Evolutionary conservation across 1,139 yeast genomes (phyloP), one percentile per base, ranked within the genome.

Genomic region (Trichomonascaceae sp.): DNA sequence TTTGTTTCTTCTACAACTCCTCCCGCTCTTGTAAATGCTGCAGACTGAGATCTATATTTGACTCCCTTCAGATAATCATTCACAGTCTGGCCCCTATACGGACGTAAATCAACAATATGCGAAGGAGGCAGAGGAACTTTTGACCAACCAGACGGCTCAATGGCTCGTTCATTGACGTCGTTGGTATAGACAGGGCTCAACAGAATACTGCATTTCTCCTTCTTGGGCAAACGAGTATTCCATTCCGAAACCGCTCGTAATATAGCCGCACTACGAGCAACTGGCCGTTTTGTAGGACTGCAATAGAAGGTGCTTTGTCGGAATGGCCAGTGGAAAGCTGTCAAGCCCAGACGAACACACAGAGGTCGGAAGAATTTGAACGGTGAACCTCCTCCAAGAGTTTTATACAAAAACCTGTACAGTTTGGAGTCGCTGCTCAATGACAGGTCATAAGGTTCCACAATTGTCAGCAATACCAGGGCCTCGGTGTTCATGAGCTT

Each of bases 261-360:
- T 1, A 75, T 68, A 7, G 77, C 77, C 1, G 77, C 76, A 44
- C 71, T 64, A 45, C 78, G 62, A 2, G 78, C 77, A 17, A 74
- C 71, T 1, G 79, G 78, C 54, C 71, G 67, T 50, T 66, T 69
- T 9, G 77, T 68, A 3, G 70, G 66, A 38, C 74, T 63, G 27
- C 75, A 70, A 59, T 71, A 75, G 56, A 74, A 72, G 4, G 74
- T 72, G 4, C 75, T 64, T 58, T 76, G 71, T 41, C 75, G 65
- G 58, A 75, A 75, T n/a, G 79, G 79, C 79, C 79, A 75, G 57
- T 75, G 79, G 56, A 75, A 74, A 1, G 75, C 78, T 39, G 75
- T 58, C 30, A 75, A 62, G 1, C 79, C 79, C 63, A 75, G 63
- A 36, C 74, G 67, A 20, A 75, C 69, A 49, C 74, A 70, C 22